Conservation (phyloP, 108 stramenopile genomes). For the Cyclotella cryptica region DNA sequence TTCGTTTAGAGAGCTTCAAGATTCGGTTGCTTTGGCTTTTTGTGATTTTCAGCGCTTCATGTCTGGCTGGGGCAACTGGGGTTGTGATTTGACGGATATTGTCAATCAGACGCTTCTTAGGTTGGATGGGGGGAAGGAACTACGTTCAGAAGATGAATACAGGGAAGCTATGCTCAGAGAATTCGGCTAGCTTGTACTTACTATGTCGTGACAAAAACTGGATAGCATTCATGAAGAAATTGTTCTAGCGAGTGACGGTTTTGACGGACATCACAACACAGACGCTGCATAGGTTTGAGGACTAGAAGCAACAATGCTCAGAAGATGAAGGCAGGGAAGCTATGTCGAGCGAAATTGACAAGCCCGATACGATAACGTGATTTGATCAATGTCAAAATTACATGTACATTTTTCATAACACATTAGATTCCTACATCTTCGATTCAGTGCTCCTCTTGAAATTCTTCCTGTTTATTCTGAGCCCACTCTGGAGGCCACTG, state of each 20-base stretch:
- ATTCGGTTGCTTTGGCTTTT: conserved; percentile 65
- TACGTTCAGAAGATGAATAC: conserved; percentile 69
- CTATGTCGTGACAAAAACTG: background rate
- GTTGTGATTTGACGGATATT: conserved; percentile 50
- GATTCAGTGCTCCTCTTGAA: background rate
- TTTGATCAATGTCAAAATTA: too few species aligned
- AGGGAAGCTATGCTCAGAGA: conserved; percentile 55
- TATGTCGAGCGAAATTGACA: too few species aligned
- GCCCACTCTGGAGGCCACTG: conserved; percentile 50
- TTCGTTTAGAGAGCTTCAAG: conserved; percentile 49
- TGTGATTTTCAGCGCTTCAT: conserved; percentile 78
- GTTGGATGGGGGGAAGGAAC: conserved; percentile 62
- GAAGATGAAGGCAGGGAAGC: too few species aligned
- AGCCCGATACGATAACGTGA: too few species aligned
- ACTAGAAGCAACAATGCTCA: too few species aligned
- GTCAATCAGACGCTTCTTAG: conserved; percentile 50
- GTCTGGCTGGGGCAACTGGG: conserved; percentile 81
- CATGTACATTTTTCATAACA: too few species aligned
- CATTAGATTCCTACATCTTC: background rate
- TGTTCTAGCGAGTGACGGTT: too few species aligned
- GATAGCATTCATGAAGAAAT: too few species aligned
- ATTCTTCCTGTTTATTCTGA: background rate
- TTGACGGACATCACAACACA: too few species aligned
- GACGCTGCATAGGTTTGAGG: too few species aligned
- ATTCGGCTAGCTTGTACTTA: conserved; percentile 25